phyloP scores from a whole-genome alignment of 208 protist species.

The Trichomonas gallinae region DNA sequence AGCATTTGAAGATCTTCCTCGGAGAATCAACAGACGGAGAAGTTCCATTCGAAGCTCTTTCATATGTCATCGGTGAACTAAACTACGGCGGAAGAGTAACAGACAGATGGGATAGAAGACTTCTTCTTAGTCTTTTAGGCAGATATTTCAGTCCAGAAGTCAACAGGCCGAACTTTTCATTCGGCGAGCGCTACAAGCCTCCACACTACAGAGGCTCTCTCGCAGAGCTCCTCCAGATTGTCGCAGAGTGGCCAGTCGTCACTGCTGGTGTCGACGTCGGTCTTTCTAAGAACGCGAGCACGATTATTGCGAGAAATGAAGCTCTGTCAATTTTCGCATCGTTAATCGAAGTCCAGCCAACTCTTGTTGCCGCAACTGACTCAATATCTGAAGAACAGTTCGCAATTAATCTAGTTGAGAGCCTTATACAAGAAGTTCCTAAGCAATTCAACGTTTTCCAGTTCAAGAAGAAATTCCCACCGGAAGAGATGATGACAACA shows the following conservation, averaged over 20 bases:
- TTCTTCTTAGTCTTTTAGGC: conserved; percentile 63
- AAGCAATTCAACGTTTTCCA: conserved; percentile 62
- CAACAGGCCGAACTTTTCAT: not conserved
- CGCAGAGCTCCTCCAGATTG: conserved; percentile 75
- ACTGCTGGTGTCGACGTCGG: not conserved
- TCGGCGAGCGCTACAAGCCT: conserved; percentile 56
- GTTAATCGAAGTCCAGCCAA: conserved; percentile 1
- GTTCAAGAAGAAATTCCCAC: not conserved
- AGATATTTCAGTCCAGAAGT: not conserved
- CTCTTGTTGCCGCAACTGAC: not conserved
- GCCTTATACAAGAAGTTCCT: conserved; percentile 86
- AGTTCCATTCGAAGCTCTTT: conserved; percentile 84
- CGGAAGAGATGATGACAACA: not conserved
- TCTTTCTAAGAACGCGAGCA: not conserved
- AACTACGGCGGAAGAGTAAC: conserved; percentile 96
- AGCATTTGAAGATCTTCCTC: conserved; percentile 78
- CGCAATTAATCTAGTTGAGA: conserved; percentile 93
- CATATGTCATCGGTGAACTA: conserved; percentile 91
- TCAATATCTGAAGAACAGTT: conserved; percentile 23
- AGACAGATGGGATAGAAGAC: conserved; percentile 78
- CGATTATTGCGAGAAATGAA: not conserved
- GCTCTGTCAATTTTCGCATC: not conserved
- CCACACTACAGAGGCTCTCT: conserved; percentile 80
- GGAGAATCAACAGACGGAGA: conserved; percentile 52
- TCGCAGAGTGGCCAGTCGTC: conserved; percentile 72